Base-by-base conservation (phyloP, 306 rosid genomes). In the Albizia julibrissin region DNA sequence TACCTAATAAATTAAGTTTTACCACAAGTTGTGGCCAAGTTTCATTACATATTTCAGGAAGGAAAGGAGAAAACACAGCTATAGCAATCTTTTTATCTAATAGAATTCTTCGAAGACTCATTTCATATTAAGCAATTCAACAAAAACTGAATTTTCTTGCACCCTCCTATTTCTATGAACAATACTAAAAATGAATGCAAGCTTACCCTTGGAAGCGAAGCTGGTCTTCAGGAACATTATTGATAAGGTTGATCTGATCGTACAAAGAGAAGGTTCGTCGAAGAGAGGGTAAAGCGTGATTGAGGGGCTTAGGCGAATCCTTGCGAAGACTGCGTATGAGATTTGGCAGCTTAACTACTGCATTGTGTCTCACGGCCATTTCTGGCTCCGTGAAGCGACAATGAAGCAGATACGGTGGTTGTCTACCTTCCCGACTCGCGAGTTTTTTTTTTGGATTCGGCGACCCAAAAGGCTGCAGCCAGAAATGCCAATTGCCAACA, bases 211-310 rank as follows among this genome's bases (percentile, higher is more conserved):
- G 92, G 62, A 95, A 91, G 56, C 99, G 95, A 75, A 93, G 98
- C 85, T 87, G 97, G 82, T 91, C 97, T 2, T 91, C 91, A 6
- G 99, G 99, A 39, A 90, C 89, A 56, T 95, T 85, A 69, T 95
- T 95, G 77, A 95, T 91, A 83, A 95, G 95, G 75, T 95, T 95
- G 93, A 95, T 93, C 90, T 95, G 99, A 83, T 95, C 99, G 89
- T 95, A 95, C 61, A 91, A 78, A 21, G 98, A 95, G 85, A 95
- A 95, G 24, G 95, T 89, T 52, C 99, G 98, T 43, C 99, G 86
- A 29, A 93, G 92, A 27, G 97, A 95, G 19, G 99, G 98, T 10
- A 95, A 84, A 18, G 92, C 75, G 26, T 65, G 85, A 72, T 70
- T 66, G 8, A 80, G 84, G 3, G 93, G 88, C 31, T 88, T 92